Evolutionary conservation across 768 basidiomycete genomes (phyloP), one percentile per base, ranked within the genome.

Genomic region (Paxillus rubicundulus): DNA sequence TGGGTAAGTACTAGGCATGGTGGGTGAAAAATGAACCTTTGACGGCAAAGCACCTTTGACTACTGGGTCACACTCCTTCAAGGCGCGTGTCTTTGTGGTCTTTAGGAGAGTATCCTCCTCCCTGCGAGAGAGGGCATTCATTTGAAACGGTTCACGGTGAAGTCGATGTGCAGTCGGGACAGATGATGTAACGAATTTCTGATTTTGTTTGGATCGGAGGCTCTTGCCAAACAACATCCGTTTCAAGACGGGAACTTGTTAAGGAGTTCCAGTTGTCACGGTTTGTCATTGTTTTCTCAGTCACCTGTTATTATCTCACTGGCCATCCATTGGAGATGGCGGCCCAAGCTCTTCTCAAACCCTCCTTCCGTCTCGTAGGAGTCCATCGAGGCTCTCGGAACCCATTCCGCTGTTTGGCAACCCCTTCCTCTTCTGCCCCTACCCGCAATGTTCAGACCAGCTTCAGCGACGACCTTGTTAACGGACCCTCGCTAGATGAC

Each of bases 71-170:
- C 92, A 94, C 67, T 89, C 86, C 61, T 81, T 84, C 63, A 93
- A 69, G 12, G 92, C 92, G 51, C 77, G 76, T 14, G 84, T 82
- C 64, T 93, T 94, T 9, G 89, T 87, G 20, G 87, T 76, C 69
- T 94, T 93, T 36, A 87, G 69, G 37, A 95, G 79, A 8, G 85
- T 86, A 41, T 95, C 92, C 67, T 95, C 92, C 72, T 94, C 92
- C 45, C 92, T 80, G 50, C 90, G 81, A 34, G 92, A 94, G 30
- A 94, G 81, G 38, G 90, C 79, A 69, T 92, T 84, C 92, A 93
- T 93, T 34, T 13, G n/a, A 43, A 41, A 20, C 44, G 28, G 36
- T 53, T 27, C 24, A 24, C 24, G 24, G 24, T 20, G 33, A 24
- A 10, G 17, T 14, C 21, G 9, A 24, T 20, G 4, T 5, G 21